These are phyloP conservation scores for Ceratocystiopsis minuta DNA, from an alignment of 2,329 filamentous ascomycete species.

Conservation along the genomic window DNA sequence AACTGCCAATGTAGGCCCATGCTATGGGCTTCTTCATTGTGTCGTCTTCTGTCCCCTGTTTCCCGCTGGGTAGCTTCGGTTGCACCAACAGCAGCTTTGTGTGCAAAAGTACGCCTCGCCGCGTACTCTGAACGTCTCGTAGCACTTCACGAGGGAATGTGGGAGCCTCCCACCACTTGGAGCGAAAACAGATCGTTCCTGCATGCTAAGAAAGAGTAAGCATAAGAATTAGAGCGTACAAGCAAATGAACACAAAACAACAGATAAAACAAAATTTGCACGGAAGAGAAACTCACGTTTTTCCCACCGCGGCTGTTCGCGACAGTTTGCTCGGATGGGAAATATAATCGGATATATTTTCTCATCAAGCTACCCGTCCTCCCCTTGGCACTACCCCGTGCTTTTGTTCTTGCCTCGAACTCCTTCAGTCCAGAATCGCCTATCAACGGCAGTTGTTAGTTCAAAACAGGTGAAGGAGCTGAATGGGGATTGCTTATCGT, in stretches of 20 bases:
- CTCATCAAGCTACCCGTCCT: not conserved
- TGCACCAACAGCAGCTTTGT: constrained; percentile 53
- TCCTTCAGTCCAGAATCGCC: constrained; percentile 28
- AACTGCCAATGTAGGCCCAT: constrained; percentile 79
- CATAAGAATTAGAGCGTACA: not conserved
- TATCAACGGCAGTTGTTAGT: constrained; percentile 3
- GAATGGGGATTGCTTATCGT: no score
- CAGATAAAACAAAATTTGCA: no score
- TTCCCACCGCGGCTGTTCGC: constrained; percentile 42
- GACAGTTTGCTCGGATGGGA: constrained; percentile 59
- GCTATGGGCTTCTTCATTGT: constrained; percentile 18
- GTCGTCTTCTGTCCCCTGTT: not conserved
- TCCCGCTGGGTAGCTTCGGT: constrained; percentile 10
- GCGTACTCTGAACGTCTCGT: constrained; percentile 55
- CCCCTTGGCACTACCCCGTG: not conserved
- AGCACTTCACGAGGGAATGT: constrained; percentile 57
- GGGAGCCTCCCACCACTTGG: constrained; percentile 49
- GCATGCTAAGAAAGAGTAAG: constrained; percentile 30
- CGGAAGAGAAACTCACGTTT: constrained; percentile 25
- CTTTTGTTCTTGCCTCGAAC: constrained; percentile 19
- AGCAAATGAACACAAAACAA: not conserved
- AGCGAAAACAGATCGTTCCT: constrained; percentile 68
- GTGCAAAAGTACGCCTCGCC: constrained; percentile 64
- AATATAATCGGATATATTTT: constrained; percentile 48
- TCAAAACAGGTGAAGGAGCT: no score